Evolutionary conservation across 352 stramenopile species (phyloP).

Genomic region (Phytopythium vexans): DNA sequence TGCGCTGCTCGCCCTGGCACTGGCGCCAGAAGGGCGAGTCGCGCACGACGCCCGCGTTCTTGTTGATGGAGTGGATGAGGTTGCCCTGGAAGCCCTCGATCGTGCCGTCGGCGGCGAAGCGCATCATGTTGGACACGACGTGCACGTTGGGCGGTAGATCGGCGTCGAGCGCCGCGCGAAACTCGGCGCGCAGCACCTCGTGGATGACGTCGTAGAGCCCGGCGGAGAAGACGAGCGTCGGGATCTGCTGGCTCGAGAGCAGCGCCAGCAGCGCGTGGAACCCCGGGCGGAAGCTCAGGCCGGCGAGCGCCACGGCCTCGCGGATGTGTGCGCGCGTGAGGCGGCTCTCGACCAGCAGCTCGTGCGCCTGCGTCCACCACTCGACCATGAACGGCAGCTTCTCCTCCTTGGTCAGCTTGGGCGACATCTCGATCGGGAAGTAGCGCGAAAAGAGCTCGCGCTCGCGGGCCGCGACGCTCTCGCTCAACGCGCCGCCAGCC

Average conservation of each 20-base stretch:
- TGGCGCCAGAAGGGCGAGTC: conserved; percentile 59
- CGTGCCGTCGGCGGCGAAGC: conserved; percentile 37
- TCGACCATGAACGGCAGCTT: conserved; percentile 72
- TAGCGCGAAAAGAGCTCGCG: conserved; percentile 58
- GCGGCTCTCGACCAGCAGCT: conserved; percentile 47
- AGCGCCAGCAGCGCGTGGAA: conserved; percentile 45
- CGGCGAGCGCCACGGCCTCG: conserved; percentile 26
- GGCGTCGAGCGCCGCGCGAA: conserved; percentile 15
- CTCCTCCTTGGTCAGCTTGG: conserved; percentile 42
- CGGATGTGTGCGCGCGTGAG: conserved; percentile 38
- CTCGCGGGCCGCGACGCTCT: conserved; percentile 20
- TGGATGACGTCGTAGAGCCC: conserved; percentile 60
- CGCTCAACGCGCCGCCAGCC: conserved; percentile 17
- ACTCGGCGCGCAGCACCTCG: conserved; percentile 42
- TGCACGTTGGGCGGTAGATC: conserved; percentile 52
- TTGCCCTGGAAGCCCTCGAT: conserved; percentile 55
- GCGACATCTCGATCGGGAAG: conserved; percentile 68
- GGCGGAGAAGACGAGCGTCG: conserved; percentile 61
- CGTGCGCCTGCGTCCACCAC: conserved; percentile 48
- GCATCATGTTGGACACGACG: conserved; percentile 79
- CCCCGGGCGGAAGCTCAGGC: conserved; percentile 37
- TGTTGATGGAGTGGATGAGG: conserved; percentile 78
- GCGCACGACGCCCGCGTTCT: conserved; percentile 63
- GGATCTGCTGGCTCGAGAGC: conserved; percentile 34
- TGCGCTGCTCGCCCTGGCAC: conserved; percentile 42